Conservation (phyloP, 768 basidiomycete genomes). For the Russula abietina region DNA sequence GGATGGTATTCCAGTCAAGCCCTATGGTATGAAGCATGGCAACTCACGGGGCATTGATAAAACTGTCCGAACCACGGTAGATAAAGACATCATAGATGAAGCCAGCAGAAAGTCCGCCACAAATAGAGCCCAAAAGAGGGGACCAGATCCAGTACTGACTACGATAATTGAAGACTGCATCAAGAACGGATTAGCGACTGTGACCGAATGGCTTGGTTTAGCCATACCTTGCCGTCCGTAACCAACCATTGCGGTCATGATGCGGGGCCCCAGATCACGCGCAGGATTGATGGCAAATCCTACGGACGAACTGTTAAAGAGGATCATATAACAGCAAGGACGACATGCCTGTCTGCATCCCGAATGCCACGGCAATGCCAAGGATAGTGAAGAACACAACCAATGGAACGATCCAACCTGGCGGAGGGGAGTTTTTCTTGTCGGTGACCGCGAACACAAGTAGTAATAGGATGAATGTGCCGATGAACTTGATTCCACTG, state of each 20-base stretch:
- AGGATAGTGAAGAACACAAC: conserved; percentile 51
- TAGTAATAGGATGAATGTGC: conserved; percentile 48
- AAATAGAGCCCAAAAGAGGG: conserved; percentile 51
- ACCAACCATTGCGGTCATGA: conserved; percentile 68
- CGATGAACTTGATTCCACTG: conserved; percentile 41
- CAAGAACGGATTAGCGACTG: not conserved
- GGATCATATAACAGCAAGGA: not conserved
- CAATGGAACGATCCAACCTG: conserved; percentile 48
- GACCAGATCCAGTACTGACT: conserved; percentile 75
- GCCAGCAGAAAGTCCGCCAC: conserved; percentile 50
- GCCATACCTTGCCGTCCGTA: conserved; percentile 46
- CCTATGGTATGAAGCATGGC: not conserved
- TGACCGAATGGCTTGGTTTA: not conserved
- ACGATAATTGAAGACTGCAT: conserved; percentile 36
- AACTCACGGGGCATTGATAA: conserved; percentile 51
- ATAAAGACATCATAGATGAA: conserved; percentile 54
- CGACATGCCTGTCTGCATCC: conserved; percentile 48
- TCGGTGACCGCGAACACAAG: conserved; percentile 51
- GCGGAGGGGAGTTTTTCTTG: conserved; percentile 43
- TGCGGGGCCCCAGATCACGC: conserved; percentile 63
- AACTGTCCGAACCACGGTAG: conserved; percentile 50
- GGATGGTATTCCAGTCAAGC: not conserved
- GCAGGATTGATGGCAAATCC: conserved; percentile 65
- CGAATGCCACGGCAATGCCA: conserved; percentile 53
- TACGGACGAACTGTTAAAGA: conserved; percentile 17